Evolutionary conservation across 441 rosid genomes (phyloP).

Genomic region (Eutrema salsugineum): DNA sequence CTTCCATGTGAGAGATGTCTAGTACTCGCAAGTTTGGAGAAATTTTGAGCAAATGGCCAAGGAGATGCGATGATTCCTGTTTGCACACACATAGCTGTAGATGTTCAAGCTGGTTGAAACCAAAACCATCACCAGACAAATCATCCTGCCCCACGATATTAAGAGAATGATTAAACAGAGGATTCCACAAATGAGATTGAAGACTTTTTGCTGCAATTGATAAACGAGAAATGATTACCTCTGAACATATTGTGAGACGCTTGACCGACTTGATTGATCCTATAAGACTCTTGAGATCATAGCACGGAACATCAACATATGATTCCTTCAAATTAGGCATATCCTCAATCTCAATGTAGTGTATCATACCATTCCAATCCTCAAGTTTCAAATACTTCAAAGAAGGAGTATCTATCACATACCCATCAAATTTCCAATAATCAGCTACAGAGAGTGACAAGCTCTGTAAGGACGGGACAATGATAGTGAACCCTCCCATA

Average conservation of each 20-base stretch:
- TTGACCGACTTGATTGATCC: background rate
- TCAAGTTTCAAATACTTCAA: background rate
- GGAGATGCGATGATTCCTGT: too few relatives aligned
- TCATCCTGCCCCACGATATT: background rate
- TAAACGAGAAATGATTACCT: background rate
- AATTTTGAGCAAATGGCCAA: too few relatives aligned
- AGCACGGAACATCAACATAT: rapidly evolving
- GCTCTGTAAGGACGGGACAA: background rate
- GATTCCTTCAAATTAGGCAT: background rate
- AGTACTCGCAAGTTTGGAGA: too few relatives aligned
- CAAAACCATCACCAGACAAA: too few relatives aligned
- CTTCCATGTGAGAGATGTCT: too few relatives aligned
- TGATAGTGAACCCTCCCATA: background rate
- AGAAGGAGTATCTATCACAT: background rate
- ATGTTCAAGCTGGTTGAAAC: too few relatives aligned
- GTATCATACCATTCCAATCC: rapidly evolving
- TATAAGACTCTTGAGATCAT: background rate
- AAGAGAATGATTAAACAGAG: background rate
- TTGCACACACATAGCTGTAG: too few relatives aligned
- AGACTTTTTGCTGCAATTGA: background rate
- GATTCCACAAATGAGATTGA: too few relatives aligned
- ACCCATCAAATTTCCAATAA: background rate
- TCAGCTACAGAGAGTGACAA: background rate
- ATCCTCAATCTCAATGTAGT: background rate
- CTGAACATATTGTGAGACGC: background rate